Percentiles rank a stretch among this genome's conserved stretches.
These are phyloP conservation scores for Colletotrichum orchidophilum DNA, from an alignment of 2,329 filamentous ascomycete species.

Conservation along the genomic window DNA sequence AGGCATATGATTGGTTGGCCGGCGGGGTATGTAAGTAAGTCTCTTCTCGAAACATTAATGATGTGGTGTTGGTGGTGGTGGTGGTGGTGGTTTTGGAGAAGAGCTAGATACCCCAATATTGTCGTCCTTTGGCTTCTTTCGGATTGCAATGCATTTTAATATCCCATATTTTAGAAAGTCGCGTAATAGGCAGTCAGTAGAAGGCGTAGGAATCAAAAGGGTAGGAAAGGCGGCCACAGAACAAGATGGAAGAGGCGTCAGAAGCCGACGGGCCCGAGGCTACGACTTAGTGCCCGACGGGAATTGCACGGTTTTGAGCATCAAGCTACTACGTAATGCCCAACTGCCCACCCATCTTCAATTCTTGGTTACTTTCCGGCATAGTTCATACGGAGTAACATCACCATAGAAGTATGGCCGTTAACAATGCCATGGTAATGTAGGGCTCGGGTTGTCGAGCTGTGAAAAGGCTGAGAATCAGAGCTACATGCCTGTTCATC, in stretches of 20 bases:
- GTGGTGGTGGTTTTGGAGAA: background rate
- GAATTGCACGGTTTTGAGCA: constrained; percentile 1
- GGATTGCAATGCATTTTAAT: background rate
- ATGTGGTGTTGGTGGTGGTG: too few species aligned
- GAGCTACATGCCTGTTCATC: background rate
- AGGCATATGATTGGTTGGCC: background rate
- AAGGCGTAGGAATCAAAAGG: background rate
- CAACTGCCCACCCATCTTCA: background rate
- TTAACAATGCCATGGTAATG: background rate
- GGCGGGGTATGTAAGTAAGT: too few species aligned
- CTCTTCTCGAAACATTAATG: background rate
- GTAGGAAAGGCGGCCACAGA: background rate
- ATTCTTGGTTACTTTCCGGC: background rate
- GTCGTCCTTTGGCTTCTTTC: background rate
- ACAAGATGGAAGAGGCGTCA: background rate
- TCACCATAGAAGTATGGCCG: background rate
- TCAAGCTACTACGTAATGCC: background rate
- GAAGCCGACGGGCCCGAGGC: background rate
- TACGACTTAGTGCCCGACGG: background rate
- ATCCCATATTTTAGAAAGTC: background rate
- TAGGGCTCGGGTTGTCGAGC: background rate
- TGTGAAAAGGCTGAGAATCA: background rate
- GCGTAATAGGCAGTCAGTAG: too few species aligned
- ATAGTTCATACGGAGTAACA: background rate
- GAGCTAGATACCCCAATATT: background rate